Conservation (phyloP, 2,329 filamentous ascomycete species). For the Cladosporium sphaerospermum region DNA sequence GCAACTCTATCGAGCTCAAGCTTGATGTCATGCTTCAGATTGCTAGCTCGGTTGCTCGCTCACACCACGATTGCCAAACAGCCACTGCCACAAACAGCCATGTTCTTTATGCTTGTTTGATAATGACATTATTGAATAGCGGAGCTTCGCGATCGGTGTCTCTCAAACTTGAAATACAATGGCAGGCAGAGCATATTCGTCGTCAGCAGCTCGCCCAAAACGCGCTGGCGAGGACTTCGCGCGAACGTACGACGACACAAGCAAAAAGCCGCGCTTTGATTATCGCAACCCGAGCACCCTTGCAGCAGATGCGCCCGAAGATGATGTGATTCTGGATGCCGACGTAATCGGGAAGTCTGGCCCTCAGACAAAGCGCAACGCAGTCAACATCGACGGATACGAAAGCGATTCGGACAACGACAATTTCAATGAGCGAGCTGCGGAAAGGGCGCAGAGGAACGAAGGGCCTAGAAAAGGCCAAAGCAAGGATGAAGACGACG, state of each 20-base stretch:
- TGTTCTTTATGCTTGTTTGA: too few species aligned
- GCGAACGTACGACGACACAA: slow-evolving; percentile 62
- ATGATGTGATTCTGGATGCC: slow-evolving; percentile 73
- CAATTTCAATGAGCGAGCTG: slow-evolving; percentile 69
- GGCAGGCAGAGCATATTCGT: slow-evolving; percentile 8
- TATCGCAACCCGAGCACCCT: slow-evolving; percentile 89
- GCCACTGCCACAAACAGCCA: too few species aligned
- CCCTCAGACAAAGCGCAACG: slow-evolving; percentile 76
- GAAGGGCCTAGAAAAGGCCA: slow-evolving; percentile 29
- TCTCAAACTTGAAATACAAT: neutral
- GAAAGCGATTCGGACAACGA: slow-evolving; percentile 91
- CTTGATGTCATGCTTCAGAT: slow-evolving; percentile 5
- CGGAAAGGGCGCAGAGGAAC: slow-evolving; percentile 32
- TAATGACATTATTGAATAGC: too few species aligned
- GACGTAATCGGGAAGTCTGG: slow-evolving; percentile 79
- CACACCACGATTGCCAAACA: too few species aligned
- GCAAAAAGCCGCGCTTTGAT: slow-evolving; percentile 87
- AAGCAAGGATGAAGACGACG: slow-evolving; percentile 57
- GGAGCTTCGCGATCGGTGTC: too few species aligned
- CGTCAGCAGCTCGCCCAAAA: slow-evolving; percentile 57
- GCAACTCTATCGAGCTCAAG: neutral
- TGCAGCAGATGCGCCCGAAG: slow-evolving; percentile 70
- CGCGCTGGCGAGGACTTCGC: slow-evolving; percentile 76
- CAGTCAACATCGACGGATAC: slow-evolving; percentile 94
- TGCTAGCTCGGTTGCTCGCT: too few species aligned